Evolutionary conservation across 306 rosid genomes (phyloP), one percentile per base, ranked within the genome.

Genomic region (Gillenia trifoliata): DNA sequence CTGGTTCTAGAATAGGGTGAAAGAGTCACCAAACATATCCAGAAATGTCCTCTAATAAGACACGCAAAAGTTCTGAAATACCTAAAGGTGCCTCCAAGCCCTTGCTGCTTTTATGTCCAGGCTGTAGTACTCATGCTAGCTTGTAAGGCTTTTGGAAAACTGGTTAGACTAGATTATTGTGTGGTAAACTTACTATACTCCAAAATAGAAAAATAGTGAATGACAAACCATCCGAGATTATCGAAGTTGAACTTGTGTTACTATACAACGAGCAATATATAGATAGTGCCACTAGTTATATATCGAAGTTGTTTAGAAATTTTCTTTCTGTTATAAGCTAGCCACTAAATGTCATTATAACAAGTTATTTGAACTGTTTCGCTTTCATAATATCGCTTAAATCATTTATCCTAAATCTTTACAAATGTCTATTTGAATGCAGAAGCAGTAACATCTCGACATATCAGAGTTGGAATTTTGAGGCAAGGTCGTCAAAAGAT

Each of bases 401-500:
- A 55, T 72, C 29, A 49, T 77, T 56, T 41, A 67, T 77, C 78
- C 43, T 26, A 20, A 41, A 13, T 56, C 59, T 79, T 81, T 45
- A 19, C 64, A 72, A 16, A 40, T 38, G 56, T 49, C 41, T 13
- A 29, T 40, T n/a, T 50, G 8, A 75, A 80, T 82, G 84, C 75
- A 77, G 99, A 73, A 74, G 86, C 85, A 71, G n/a, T n/a, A 83
- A 64, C 59, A 73, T 64, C 52, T 80, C 45, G 88, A 89, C n/a
- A 65, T 88, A 23, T 86, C 90, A 6, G 88, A 84, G 64, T 78
- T 91, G 86, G 99, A 92, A 81, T 95, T n/a, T 95, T 60, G 99
- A 94, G 83, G 99, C 98, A 4, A 90, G 82, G 79, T 94, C 99
- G 56, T 79, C 97, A 64, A 94, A 92, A 81, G 98, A 94, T 70